Evolutionary conservation across 495 filamentous ascomycete genomes (phyloP), one percentile per base, ranked within the genome.

Genomic region (Penicillium waksmanii): DNA sequence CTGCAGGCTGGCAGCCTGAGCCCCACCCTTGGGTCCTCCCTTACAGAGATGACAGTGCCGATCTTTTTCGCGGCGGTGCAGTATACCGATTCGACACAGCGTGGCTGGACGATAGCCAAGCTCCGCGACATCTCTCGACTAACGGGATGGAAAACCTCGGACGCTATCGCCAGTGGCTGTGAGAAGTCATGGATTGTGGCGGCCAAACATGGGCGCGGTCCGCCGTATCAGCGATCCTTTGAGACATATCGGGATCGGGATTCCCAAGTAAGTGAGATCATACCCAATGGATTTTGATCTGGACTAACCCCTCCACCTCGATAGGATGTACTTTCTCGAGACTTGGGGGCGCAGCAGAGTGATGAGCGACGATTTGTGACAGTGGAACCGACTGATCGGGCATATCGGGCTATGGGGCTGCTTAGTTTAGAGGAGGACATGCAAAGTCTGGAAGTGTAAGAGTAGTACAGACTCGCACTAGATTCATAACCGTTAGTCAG

Each of bases 21-120:
- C 60, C 93, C 94, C 18, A 81, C 84, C n/a, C 81, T 96, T 44
- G 93, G 90, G 11, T 89, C 89, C 3, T 90, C 87, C 0, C 79
- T 97, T 15, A 90, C 89, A 42, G 93, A 98, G 73, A 85, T 82
- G 62, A 85, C 85, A 2, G 86, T 96, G 62, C 82, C 87, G 1
- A 72, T 97, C 3, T 98, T 98, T 76, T 91, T 96, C 33, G 87
- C 93, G 0, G 95, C 83, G 0, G 83, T 98, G 18, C 82, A 97
- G 80, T 97, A 89, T 73, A 85, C 82, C 57, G 82, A 90, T 60
- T 60, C 83, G 13, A 75, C 70, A 3, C 92, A 98, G 67, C 84
- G 95, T 2, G 80, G 80, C 40, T 96, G 91, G 90, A 81, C 85
- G 0, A 82, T 96, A 59, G 76, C 79, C 34, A 86, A 89, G 15